Evolutionary conservation across 2,329 filamentous ascomycete genomes (phyloP), one percentile per base, ranked within the genome.

Genomic region (Pyrenophora teres): DNA sequence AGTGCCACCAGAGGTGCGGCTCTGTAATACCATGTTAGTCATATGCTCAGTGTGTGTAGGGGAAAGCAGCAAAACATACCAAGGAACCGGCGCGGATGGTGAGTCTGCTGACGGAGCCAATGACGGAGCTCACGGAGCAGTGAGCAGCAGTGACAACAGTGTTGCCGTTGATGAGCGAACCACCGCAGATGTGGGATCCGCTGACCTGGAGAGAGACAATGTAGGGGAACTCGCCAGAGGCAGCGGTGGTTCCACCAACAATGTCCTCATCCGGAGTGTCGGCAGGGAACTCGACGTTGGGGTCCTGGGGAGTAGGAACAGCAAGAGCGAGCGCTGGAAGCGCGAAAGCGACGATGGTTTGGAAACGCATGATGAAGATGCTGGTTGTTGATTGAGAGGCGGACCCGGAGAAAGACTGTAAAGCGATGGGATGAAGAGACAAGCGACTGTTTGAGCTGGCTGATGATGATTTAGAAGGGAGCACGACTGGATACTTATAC

Each of bases 81-180:
- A 65, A 31, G 27, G 54, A 53, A 42, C 67, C 67, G 15, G 60
- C 56, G 27, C 67, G 67, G 40, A 69, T 48, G 13, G 23, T 30
- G 36, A 44, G 31, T 16, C n/a, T 39, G 13, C 36, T 40, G 27
- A 65, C 19, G 8, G 45, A 16, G 6, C 59, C 60, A 33, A 57
- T 62, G 49, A 50, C 49, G 25, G 51, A 46, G 36, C 51, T 55
- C 8, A 57, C 57, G 46, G 55, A 57, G 55, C 67, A 69, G 55
- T 69, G 67, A 53, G 57, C 65, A 30, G 67, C 67, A 12, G 65
- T 67, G 41, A 69, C 32, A 38, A 69, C 62, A 3, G 67, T 69
- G 60, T 62, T 62, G 27, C 54, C 54, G 54, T 69, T 61, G 42
- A 69, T 13, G 2, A 69, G 55, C 13, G 63, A 56, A 23, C 65